A percentile compares a stretch with the other conserved stretches of the same genome.
phyloP scores from a whole-genome alignment of 1,139 yeast genomes.

The Kodamaea derodonti region DNA sequence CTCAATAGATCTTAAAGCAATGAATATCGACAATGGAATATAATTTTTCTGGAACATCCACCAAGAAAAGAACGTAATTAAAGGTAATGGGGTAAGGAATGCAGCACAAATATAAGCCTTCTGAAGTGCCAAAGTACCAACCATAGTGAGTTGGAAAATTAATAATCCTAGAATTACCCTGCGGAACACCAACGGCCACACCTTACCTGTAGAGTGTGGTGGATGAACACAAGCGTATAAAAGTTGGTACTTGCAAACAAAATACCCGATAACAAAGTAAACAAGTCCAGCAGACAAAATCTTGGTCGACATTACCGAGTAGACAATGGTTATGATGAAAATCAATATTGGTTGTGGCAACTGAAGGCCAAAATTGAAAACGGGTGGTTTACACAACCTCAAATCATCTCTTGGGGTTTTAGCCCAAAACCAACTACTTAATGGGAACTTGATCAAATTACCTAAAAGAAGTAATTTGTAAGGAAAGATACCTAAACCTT shows the following conservation, averaged over 20 bases:
- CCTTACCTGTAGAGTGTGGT: slow-evolving; percentile 85
- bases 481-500: slow-evolving; percentile 78
- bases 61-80: slow-evolving; percentile 60
- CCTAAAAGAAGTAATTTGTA: slow-evolving; percentile 58
- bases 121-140: slow-evolving; percentile 78
- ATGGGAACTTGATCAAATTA: slow-evolving; percentile 25
- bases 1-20: slow-evolving; percentile 64
- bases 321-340: slow-evolving; percentile 68
- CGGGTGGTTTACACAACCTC: slow-evolving; percentile 70
- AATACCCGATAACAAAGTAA: slow-evolving; percentile 71
- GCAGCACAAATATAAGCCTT: slow-evolving; percentile 75
- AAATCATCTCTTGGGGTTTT: slow-evolving; percentile 65
- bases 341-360: slow-evolving; percentile 79
- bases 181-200: slow-evolving; percentile 79
- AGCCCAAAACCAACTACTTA: slow-evolving; percentile 15
- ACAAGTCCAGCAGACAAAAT: slow-evolving; percentile 69
- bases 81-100: slow-evolving; percentile 69
- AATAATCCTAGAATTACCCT: slow-evolving; percentile 68
- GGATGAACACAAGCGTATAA: slow-evolving; percentile 80
- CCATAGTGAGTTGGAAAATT: slow-evolving; percentile 84
- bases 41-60: slow-evolving; percentile 83
- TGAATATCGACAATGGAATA: slow-evolving; percentile 75
- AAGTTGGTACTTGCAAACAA: slow-evolving; percentile 77
- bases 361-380: slow-evolving; percentile 76
- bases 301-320: slow-evolving; percentile 75